Base-by-base conservation (phyloP, 805 yeast genomes). In the Metschnikowia santaceciliae region DNA sequence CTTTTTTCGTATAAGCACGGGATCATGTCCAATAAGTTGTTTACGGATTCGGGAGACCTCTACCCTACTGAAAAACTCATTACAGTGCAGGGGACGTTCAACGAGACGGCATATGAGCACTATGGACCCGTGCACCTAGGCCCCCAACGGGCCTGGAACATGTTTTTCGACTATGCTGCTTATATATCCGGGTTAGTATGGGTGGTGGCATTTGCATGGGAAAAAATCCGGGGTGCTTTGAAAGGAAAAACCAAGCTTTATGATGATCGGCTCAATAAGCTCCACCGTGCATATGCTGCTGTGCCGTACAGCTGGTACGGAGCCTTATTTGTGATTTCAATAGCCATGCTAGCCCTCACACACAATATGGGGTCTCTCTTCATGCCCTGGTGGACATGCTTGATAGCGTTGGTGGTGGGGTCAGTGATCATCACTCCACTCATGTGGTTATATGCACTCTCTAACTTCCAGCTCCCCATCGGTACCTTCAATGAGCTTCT, bases 101-200 rank as follows among this genome's bases (percentile, higher is more conserved):
- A 78, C 51, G 55, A 64, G 26, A 76, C 81, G 0, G 81, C 81
- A 0, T 78, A 75, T 58, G 71, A 65, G 23, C 30, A 54, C 1
- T 67, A 68, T 52, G 83, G 82, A 0, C 79, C 79, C 1, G 73
- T 76, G 4, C 65, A 72, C 50, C 59, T 76, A 43, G 81, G 82
- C 0, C 70, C 78, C 4, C 81, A 78, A 58, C 62, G 79, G 46
- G 71, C 76, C 1, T 74, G 80, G 76, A 75, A 75, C 57, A 76
- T 76, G 57, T 77, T 78, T 49, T 78, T 78, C 54, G 82, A 78
- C 55, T 78, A 76, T 54, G 82, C 81, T 1, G 79, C 81, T 0
- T 78, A 78, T 54, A 59, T 72, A 1, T 72, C 79, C 55, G 81
- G 82, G 1, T 56, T 77, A 4, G 63, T 69, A 0, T 78, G 81